These are phyloP conservation scores for Naganishia cerealis DNA, from an alignment of 1,284 basidiomycete genomes.

Conservation along the genomic window DNA sequence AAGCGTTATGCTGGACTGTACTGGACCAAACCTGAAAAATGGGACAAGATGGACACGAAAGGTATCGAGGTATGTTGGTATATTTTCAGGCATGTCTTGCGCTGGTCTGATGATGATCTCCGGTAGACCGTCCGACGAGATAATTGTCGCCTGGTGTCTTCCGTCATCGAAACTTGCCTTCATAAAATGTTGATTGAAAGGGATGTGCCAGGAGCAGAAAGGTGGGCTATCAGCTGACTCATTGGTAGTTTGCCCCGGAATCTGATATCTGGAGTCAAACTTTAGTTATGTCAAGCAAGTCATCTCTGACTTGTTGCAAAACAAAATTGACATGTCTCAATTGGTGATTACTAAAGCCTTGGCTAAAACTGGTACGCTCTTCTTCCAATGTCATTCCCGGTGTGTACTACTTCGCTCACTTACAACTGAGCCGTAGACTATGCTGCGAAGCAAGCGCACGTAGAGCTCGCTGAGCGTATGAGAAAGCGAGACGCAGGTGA, in stretches of 20 bases:
- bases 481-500: slow-evolving; percentile 84
- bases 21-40: slow-evolving; percentile 89
- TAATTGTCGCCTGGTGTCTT: slow-evolving; percentile 91
- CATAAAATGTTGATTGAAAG: slow-evolving; percentile 94
- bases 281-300: slow-evolving; percentile 85
- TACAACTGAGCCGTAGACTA: slow-evolving; percentile 63
- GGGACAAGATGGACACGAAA: slow-evolving; percentile 98
- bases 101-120: slow-evolving; percentile 1
- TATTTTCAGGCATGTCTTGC: not conserved
- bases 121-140: slow-evolving; percentile 87
- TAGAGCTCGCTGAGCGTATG: slow-evolving; percentile 91
- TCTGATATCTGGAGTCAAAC: slow-evolving; percentile 15
- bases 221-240: slow-evolving; percentile 59
- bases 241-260: not conserved
- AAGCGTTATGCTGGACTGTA: slow-evolving; percentile 95
- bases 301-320: slow-evolving; percentile 88
- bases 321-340: slow-evolving; percentile 95
- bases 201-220: slow-evolving; percentile 86
- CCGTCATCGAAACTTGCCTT: slow-evolving; percentile 92
- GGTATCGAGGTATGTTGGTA: slow-evolving; percentile 77
- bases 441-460: slow-evolving; percentile 87
- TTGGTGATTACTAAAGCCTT: slow-evolving; percentile 95
- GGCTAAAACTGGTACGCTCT: slow-evolving; percentile 70
- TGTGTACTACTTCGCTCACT: not conserved
- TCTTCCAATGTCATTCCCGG: not conserved